Percentiles rank a stretch among this genome's conserved stretches.
Evolutionary conservation across 768 basidiomycete genomes (phyloP).

Genomic region (Rubroboletus pulcherrimus): DNA sequence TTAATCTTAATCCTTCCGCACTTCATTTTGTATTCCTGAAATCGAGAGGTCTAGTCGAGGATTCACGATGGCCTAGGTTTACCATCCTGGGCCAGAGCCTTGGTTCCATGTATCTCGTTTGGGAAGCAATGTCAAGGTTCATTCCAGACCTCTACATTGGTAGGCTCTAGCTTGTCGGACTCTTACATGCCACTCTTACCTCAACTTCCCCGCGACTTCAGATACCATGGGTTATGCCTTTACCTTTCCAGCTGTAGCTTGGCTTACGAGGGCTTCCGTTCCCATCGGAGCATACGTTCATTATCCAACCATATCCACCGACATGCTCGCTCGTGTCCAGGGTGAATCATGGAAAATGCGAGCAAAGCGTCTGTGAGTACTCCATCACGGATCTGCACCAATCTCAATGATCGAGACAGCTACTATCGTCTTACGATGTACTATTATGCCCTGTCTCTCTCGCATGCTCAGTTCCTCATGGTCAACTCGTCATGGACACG

Average conservation of each 20-base stretch:
- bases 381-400: background rate
- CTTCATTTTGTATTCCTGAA: constrained; percentile 82
- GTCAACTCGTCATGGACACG: constrained; percentile 97
- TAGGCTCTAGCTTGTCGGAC: constrained; percentile 31
- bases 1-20: constrained; percentile 56
- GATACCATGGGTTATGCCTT: constrained; percentile 99
- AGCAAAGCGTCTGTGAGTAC: constrained; percentile 27
- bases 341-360: constrained; percentile 26
- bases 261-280: constrained; percentile 49
- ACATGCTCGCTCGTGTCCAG: constrained; percentile 82
- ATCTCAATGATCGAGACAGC: constrained; percentile 35
- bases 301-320: constrained; percentile 93
- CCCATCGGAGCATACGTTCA: constrained; percentile 91
- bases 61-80: constrained; percentile 81
- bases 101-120: constrained; percentile 79
- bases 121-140: constrained; percentile 75
- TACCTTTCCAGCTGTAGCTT: constrained; percentile 73
- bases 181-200: background rate
- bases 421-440: constrained; percentile 90
- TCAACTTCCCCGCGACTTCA: constrained; percentile 28
- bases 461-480: constrained; percentile 74
- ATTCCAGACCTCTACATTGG: constrained; percentile 92
- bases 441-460: constrained; percentile 73
- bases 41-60: constrained; percentile 71
- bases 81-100: constrained; percentile 90